Base-by-base conservation (phyloP, 257 asterid species). In the Catharanthus roseus region DNA sequence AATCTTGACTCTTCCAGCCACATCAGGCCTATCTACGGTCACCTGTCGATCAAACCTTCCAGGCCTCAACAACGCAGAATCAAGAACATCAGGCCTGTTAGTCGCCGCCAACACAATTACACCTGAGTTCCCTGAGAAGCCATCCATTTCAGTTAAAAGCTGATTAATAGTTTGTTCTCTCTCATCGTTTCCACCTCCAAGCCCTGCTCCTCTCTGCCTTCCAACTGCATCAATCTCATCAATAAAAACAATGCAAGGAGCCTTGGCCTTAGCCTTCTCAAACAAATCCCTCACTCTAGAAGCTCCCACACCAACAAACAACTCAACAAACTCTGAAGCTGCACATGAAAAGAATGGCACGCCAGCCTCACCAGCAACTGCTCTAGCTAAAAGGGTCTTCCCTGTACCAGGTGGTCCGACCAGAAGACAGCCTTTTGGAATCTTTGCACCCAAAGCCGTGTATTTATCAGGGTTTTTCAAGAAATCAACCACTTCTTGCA, bases 321-420 rank as follows among this genome's bases (percentile, higher is more conserved):
- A 67, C 80, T 93, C 98, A 21, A 93, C 98, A 70, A 93, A 90
- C 76, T 93, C 98, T 0, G 98, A 93, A 15, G 98, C 98, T n/a
- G 98, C 98, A 69, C 97, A 93, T 0, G 98, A 93, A 68, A 93
- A 93, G 79, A 93, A 93, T 1, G 98, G 98, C 21, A 84, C 89
- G 7, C 98, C 97, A 0, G 98, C 98, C 65, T 93, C 98, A n/a
- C 98, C 98, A 0, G 98, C 83, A 74, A 93, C 97, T 0, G 98
- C 98, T 75, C 98, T 79, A 6, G 98, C 98, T 81, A 93, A 74
- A n/a, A 93, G 95, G 75, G 99, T 93, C 81, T 93, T 91, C 2
- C 99, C 99, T 0, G 99, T 93, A 6, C 97, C 97, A 0, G 99
- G 99, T 2, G 99, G 99, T 1, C 99, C 97, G 0, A 93, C 99